Evolutionary conservation across 2,329 filamentous ascomycete genomes (phyloP).

Genomic region (Scedosporium dehoogii): DNA sequence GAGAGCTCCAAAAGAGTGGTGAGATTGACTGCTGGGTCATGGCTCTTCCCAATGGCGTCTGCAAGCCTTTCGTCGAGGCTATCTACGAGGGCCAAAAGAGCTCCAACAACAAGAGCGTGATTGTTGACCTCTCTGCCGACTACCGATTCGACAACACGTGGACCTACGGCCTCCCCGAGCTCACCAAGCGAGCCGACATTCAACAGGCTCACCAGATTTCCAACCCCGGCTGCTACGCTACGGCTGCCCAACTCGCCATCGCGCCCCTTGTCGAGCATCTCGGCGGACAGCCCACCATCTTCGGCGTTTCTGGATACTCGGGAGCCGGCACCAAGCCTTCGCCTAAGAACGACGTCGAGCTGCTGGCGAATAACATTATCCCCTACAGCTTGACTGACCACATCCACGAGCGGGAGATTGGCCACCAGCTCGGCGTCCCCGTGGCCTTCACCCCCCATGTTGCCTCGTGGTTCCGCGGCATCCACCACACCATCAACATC

Average conservation of each 20-base stretch:
- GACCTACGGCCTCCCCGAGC: slow-evolving; percentile 86
- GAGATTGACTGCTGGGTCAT: slow-evolving; percentile 95
- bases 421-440: slow-evolving; percentile 59
- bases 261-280: slow-evolving; percentile 70
- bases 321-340: slow-evolving; percentile 91
- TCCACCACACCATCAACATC: slow-evolving; percentile 83
- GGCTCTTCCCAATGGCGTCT: slow-evolving; percentile 91
- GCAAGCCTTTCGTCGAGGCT: slow-evolving; percentile 87
- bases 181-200: slow-evolving; percentile 68
- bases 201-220: slow-evolving; percentile 71
- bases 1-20: slow-evolving; percentile 70
- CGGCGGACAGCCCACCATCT: slow-evolving; percentile 69
- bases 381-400: slow-evolving; percentile 89
- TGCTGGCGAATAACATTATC: slow-evolving; percentile 78
- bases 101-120: slow-evolving; percentile 53
- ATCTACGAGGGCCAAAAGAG: slow-evolving; percentile 54
- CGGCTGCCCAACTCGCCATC: slow-evolving; percentile 82
- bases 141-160: slow-evolving; percentile 79
- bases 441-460: slow-evolving; percentile 91
- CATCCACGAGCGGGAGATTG: slow-evolving; percentile 90
- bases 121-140: slow-evolving; percentile 93
- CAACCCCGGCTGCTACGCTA: slow-evolving; percentile 94
- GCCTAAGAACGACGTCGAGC: slow-evolving; percentile 82
- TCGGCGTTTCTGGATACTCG: slow-evolving; percentile 89
- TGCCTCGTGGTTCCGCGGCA: slow-evolving; percentile 94